These are phyloP conservation scores for Ceratobasidium sp. DNA, from an alignment of 1,284 basidiomycete species.

Conservation along the genomic window DNA sequence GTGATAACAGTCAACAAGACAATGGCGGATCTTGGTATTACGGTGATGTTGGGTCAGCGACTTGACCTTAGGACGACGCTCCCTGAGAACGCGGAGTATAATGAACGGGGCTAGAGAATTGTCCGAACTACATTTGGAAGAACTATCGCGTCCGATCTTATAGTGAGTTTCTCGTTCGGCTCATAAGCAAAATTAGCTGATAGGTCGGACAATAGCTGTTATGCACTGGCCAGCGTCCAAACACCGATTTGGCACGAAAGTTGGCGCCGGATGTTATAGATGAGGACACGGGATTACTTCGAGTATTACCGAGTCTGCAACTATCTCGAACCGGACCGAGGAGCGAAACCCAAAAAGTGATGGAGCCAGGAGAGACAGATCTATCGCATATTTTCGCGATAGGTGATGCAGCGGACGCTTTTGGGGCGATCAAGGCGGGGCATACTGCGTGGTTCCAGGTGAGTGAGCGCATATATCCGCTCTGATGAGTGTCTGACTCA, in stretches of 20 bases:
- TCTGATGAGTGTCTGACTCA: no score
- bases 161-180: background rate
- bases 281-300: no score
- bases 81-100: conserved; percentile 21
- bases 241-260: conserved; percentile 59
- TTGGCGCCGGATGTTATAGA: no score
- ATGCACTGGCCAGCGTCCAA: conserved; percentile 82
- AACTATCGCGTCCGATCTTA: background rate
- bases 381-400: conserved; percentile 46
- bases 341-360: no score
- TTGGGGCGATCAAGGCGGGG: conserved; percentile 67
- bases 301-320: conserved; percentile 44
- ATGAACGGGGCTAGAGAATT: conserved; percentile 14
- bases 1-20: conserved; percentile 8
- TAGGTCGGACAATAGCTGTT: conserved; percentile 64
- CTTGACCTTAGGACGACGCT: conserved; percentile 19
- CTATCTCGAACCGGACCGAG: no score
- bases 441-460: conserved; percentile 77
- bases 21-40: conserved; percentile 4
- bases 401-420: conserved; percentile 60
- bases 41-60: conserved; percentile 42
- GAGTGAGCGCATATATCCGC: no score
- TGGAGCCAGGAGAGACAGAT: no score
- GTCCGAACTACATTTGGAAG: conserved; percentile 53
- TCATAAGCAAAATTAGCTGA: no score